These are phyloP conservation scores for Penicillium psychrofluorescens DNA, from an alignment of 495 filamentous ascomycete species.

Conservation along the genomic window DNA sequence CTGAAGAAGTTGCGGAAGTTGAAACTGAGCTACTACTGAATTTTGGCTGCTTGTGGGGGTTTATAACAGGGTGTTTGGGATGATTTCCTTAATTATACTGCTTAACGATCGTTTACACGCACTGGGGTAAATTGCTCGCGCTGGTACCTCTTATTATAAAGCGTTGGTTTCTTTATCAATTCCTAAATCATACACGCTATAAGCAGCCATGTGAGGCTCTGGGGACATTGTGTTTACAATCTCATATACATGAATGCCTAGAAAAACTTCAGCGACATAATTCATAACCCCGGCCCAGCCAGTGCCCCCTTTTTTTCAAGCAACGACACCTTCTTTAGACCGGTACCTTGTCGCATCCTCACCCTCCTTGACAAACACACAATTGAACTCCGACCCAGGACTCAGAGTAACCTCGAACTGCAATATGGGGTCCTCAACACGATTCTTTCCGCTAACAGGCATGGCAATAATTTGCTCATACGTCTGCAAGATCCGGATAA, in stretches of 20 bases:
- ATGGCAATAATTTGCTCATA: conserved; percentile 44
- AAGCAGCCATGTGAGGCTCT: too few species aligned
- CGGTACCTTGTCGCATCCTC: conserved; percentile 7
- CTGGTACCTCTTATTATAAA: too few species aligned
- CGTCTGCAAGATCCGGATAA: conserved; percentile 54
- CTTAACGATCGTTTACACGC: too few species aligned
- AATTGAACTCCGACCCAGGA: conserved; percentile 35
- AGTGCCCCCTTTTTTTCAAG: neutral
- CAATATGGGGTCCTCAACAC: conserved; percentile 29
- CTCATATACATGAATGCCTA: neutral
- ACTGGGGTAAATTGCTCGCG: too few species aligned
- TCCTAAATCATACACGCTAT: too few species aligned
- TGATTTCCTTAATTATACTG: too few species aligned
- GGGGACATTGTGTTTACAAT: too few species aligned
- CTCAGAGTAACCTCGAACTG: conserved; percentile 34
- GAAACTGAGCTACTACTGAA: conserved; percentile 15
- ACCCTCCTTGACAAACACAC: conserved; percentile 33
- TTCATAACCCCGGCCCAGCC: neutral
- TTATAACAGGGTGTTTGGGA: too few species aligned
- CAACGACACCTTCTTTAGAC: neutral
- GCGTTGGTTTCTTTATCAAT: too few species aligned
- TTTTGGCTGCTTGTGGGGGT: neutral
- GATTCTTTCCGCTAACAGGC: conserved; percentile 23
- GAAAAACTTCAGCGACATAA: neutral
- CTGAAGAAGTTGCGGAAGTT: conserved; percentile 28